Conservation (phyloP, 306 rosid genomes). For the Ceratonia siliqua region DNA sequence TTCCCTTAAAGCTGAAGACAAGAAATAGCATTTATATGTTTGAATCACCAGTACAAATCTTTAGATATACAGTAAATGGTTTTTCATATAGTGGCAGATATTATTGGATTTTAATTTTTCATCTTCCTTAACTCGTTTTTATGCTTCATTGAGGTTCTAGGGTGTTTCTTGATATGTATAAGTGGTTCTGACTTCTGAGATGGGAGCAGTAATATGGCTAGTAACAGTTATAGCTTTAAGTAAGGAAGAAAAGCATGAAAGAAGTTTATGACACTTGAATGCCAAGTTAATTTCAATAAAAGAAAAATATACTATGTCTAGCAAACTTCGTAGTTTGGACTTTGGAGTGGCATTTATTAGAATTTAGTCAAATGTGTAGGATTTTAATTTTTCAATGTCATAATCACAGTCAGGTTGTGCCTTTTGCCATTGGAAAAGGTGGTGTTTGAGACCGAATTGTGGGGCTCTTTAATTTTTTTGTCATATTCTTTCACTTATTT, state of each 20-base stretch:
- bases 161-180: background rate
- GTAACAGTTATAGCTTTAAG: background rate
- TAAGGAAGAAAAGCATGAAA: background rate
- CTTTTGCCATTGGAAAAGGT: background rate
- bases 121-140: background rate
- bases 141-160: background rate
- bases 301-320: background rate
- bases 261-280: background rate
- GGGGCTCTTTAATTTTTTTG: background rate
- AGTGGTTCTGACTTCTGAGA: background rate
- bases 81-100: background rate
- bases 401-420: background rate
- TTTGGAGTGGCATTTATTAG: conserved; percentile 5
- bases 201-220: background rate
- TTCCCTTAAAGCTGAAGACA: background rate
- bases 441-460: background rate
- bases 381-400: background rate
- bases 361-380: background rate
- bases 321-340: background rate
- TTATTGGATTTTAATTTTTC: background rate
- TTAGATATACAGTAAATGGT: background rate
- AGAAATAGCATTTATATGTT: background rate
- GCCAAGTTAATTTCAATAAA: background rate
- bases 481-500: background rate
- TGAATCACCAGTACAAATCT: background rate